Percentiles rank a stretch among this genome's conserved stretches.
phyloP scores from a whole-genome alignment of 192 early-diverging fungal genomes.

The Diversispora epigaea region DNA sequence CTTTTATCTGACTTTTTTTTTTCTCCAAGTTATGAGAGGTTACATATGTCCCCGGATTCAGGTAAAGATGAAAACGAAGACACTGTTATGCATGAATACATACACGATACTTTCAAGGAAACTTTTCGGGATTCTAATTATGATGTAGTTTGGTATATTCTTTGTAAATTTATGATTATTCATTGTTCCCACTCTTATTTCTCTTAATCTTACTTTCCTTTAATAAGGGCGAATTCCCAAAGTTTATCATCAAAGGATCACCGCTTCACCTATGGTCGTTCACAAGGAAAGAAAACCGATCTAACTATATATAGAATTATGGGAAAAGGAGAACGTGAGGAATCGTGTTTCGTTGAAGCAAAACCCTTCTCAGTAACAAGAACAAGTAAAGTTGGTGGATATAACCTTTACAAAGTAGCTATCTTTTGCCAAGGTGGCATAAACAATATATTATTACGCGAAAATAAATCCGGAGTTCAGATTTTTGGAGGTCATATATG shows the following conservation, averaged over 20 bases:
- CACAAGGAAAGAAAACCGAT: neutral
- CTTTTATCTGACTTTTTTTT: neutral
- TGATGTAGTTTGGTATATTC: neutral
- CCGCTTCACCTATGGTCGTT: neutral
- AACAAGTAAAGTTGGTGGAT: neutral
- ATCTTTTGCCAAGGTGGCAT: slow-evolving; percentile 15
- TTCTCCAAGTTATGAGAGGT: neutral
- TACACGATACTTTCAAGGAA: slow-evolving; percentile 21
- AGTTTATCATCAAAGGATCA: neutral
- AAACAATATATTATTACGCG: neutral
- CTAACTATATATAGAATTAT: neutral
- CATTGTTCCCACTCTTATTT: neutral
- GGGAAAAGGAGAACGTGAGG: neutral
- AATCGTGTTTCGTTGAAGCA: neutral
- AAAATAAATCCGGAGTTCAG: neutral
- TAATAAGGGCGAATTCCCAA: neutral
- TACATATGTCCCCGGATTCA: slow-evolving; percentile 3
- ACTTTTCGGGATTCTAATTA: neutral
- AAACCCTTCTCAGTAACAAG: neutral
- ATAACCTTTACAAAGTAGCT: neutral
- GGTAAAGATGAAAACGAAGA: neutral
- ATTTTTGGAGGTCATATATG: slow-evolving; percentile 2
- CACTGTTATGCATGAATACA: neutral
- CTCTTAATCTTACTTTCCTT: neutral
- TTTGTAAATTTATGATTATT: neutral